These are phyloP conservation scores for Tausonia pullulans DNA, from an alignment of 1,284 basidiomycete species.

Conservation along the genomic window DNA sequence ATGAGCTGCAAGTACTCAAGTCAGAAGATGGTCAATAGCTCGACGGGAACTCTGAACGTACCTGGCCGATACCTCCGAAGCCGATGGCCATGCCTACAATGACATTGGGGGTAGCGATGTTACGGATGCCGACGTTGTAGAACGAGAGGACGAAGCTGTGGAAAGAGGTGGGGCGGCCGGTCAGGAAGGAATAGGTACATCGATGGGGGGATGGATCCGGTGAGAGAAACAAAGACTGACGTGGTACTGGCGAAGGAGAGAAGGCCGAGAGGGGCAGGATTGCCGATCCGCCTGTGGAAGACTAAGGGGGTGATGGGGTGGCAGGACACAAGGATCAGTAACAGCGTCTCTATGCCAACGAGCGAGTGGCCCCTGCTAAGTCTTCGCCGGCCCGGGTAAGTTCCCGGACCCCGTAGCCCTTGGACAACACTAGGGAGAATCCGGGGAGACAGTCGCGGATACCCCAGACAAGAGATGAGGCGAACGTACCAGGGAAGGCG, in stretches of 20 bases:
- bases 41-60: constrained; percentile 20
- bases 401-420: too few species aligned
- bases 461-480: neutral
- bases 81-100: constrained; percentile 62
- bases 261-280: constrained; percentile 39
- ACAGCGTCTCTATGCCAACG: too few species aligned
- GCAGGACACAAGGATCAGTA: neutral
- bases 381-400: too few species aligned
- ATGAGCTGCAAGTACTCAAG: neutral
- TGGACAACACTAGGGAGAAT: too few species aligned
- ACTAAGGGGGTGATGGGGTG: neutral
- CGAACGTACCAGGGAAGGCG: constrained; percentile 3
- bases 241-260: constrained; percentile 33
- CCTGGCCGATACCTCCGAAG: constrained; percentile 67
- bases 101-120: constrained; percentile 31
- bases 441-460: neutral
- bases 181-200: neutral
- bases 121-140: constrained; percentile 20
- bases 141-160: neutral
- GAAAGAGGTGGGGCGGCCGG: neutral
- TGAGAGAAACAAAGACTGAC: constrained; percentile 22
- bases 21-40: neutral
- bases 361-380: too few species aligned
- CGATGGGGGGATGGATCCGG: constrained; percentile 16
- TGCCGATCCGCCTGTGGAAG: constrained; percentile 33